Evolutionary conservation across 2,329 filamentous ascomycete genomes (phyloP).

Genomic region (Fusarium subtropicale): DNA sequence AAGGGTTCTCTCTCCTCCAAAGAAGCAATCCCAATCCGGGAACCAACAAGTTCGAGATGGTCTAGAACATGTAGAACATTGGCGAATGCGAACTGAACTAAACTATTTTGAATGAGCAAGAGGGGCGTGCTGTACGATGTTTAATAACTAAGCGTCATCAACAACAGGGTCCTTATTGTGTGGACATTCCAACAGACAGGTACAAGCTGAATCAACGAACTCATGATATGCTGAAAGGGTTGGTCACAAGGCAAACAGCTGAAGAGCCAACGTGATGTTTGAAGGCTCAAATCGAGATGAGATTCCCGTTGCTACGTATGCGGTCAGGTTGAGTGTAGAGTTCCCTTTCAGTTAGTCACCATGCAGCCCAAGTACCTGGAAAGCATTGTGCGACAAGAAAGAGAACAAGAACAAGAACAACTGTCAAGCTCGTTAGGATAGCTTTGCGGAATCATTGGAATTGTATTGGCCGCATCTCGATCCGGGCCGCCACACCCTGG

Average conservation of each 20-base stretch:
- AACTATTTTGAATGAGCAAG: not conserved
- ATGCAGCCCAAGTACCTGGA: not conserved
- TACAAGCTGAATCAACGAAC: not conserved
- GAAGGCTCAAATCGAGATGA: slow-evolving; percentile 4
- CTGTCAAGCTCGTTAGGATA: not conserved
- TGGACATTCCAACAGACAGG: slow-evolving; percentile 16
- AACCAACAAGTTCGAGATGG: slow-evolving; percentile 21
- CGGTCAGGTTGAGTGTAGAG: not conserved
- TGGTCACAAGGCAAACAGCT: slow-evolving; percentile 2
- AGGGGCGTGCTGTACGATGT: not conserved
- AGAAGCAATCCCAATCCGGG: slow-evolving; percentile 16
- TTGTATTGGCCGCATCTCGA: slow-evolving; percentile 34
- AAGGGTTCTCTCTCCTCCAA: not conserved
- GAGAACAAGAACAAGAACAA: not conserved
- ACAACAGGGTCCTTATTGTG: slow-evolving; percentile 9
- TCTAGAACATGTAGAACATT: slow-evolving; percentile 28
- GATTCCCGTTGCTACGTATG: slow-evolving; percentile 1
- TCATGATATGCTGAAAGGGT: not conserved
- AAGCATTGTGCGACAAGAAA: not conserved
- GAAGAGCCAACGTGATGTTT: slow-evolving; percentile 3
- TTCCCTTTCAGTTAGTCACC: not conserved
- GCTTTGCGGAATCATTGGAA: too few relatives aligned
- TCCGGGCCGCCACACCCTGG: slow-evolving; percentile 37
- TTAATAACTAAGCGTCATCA: slow-evolving; percentile 27
- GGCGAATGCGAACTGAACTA: slow-evolving; percentile 19